Evolutionary conservation across 768 basidiomycete species (phyloP).

Genomic region (Lentinula boryana): DNA sequence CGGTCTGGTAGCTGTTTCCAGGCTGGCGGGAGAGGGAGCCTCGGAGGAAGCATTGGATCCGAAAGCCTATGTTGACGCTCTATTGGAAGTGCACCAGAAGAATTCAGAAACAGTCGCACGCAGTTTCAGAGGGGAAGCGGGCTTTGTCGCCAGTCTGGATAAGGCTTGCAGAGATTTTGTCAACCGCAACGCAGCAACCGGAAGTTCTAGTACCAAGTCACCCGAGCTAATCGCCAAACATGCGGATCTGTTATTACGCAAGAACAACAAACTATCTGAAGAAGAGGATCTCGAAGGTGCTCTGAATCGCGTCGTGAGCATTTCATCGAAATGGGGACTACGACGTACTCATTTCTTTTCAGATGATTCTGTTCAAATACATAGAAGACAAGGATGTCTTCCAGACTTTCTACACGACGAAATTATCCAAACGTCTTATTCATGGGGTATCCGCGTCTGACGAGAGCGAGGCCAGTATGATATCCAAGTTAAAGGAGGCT

Average conservation of each 20-base stretch:
- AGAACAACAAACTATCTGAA: conserved; percentile 94
- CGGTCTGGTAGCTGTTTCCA: conserved; percentile 77
- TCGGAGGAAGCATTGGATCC: conserved; percentile 71
- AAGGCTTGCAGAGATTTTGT: conserved; percentile 95
- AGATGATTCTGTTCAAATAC: conserved; percentile 99
- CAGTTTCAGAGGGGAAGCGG: conserved; percentile 88
- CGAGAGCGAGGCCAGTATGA: conserved; percentile 97
- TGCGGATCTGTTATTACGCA: conserved; percentile 81
- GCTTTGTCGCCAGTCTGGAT: conserved; percentile 90
- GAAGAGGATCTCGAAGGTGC: conserved; percentile 88
- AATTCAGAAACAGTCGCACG: conserved; percentile 83
- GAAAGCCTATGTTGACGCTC: conserved; percentile 89
- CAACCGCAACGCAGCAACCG: conserved; percentile 88
- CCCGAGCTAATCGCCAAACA: conserved; percentile 92
- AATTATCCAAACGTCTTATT: conserved; percentile 88
- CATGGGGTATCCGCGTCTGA: conserved; percentile 89
- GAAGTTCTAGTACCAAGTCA: conserved; percentile 78
- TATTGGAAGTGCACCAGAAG: conserved; percentile 89
- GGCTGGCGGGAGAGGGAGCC: conserved; percentile 57
- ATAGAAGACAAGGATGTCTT: conserved; percentile 99
- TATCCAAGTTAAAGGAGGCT: conserved; percentile 92
- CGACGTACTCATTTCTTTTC: conserved; percentile 13
- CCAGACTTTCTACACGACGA: conserved; percentile 96
- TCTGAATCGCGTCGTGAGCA: conserved; percentile 78
- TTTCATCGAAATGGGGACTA: conserved; percentile 14